Evolutionary conservation across 768 basidiomycete genomes (phyloP).

Genomic region (Phylloporus sp.): DNA sequence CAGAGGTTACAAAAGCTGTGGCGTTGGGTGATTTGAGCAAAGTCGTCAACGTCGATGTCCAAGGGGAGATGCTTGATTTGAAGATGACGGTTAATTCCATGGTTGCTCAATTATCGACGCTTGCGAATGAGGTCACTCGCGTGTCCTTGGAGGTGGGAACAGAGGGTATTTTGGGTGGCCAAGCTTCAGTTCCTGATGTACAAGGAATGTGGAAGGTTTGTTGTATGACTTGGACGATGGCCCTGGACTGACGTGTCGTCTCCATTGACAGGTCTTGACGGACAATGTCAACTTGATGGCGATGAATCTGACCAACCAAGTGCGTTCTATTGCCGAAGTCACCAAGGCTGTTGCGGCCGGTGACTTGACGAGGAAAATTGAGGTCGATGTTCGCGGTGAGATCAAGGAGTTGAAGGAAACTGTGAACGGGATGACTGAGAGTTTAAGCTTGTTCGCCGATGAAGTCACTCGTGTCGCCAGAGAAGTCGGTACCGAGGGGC

Average conservation of each 20-base stretch:
- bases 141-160: slow-evolving; percentile 92
- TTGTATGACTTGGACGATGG: slow-evolving; percentile 1
- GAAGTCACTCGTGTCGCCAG: slow-evolving; percentile 85
- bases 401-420: slow-evolving; percentile 88
- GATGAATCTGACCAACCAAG: slow-evolving; percentile 87
- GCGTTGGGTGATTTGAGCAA: slow-evolving; percentile 81
- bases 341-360: slow-evolving; percentile 94
- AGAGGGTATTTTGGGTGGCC: slow-evolving; percentile 90
- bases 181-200: slow-evolving; percentile 87
- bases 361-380: slow-evolving; percentile 90
- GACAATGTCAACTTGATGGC: slow-evolving; percentile 90
- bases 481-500: slow-evolving; percentile 96
- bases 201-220: slow-evolving; percentile 91
- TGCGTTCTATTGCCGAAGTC: slow-evolving; percentile 84
- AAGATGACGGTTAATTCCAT: slow-evolving; percentile 79
- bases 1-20: slow-evolving; percentile 75
- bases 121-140: slow-evolving; percentile 83
- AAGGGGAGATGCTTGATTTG: slow-evolving; percentile 89
- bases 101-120: slow-evolving; percentile 67
- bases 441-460: slow-evolving; percentile 78
- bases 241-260: slow-evolving; percentile 8
- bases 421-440: slow-evolving; percentile 94
- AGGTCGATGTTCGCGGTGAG: slow-evolving; percentile 88
- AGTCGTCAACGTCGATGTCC: slow-evolving; percentile 87
- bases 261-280: slow-evolving; percentile 47